These are phyloP conservation scores for Lathyrus sativus DNA, from an alignment of 306 rosid species.

Conservation along the genomic window DNA sequence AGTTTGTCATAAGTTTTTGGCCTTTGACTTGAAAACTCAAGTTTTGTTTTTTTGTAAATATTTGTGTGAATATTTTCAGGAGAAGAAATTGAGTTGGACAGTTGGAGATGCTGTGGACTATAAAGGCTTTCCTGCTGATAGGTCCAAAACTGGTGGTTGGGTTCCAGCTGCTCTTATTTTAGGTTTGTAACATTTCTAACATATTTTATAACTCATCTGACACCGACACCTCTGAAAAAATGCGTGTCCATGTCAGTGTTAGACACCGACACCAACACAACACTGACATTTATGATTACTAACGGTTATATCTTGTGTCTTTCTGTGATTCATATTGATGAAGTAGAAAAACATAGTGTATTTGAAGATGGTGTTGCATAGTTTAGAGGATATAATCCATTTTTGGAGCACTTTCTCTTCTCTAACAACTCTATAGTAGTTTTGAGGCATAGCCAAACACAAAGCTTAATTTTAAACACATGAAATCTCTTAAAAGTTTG, in stretches of 20 bases:
- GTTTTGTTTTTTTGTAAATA: conserved; percentile 4
- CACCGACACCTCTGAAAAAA: too few species aligned
- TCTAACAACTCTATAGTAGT: background rate
- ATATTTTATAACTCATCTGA: background rate
- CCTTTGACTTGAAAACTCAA: conserved; percentile 20
- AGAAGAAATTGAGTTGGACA: conserved; percentile 66
- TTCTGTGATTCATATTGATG: background rate
- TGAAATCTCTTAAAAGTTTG: conserved; percentile 13
- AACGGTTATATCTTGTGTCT: too few species aligned
- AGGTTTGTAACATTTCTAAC: conserved; percentile 48
- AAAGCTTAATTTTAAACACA: conserved; percentile 3
- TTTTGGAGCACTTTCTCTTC: background rate
- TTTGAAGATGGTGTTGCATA: background rate
- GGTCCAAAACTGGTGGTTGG: conserved; percentile 92
- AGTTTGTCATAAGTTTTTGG: conserved; percentile 14
- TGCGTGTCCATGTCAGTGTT: too few species aligned
- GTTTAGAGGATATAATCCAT: background rate
- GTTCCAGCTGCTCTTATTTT: conserved; percentile 71
- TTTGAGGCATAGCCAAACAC: conserved; percentile 1
- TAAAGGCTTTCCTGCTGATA: conserved; percentile 75
- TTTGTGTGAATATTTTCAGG: conserved; percentile 46
- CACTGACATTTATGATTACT: too few species aligned
- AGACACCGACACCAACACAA: too few species aligned
- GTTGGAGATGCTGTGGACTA: conserved; percentile 78
- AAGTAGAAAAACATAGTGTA: conserved; percentile 11